Base-by-base conservation (phyloP, 2,329 filamentous ascomycete species). In the Fonsecaea pedrosoi region DNA sequence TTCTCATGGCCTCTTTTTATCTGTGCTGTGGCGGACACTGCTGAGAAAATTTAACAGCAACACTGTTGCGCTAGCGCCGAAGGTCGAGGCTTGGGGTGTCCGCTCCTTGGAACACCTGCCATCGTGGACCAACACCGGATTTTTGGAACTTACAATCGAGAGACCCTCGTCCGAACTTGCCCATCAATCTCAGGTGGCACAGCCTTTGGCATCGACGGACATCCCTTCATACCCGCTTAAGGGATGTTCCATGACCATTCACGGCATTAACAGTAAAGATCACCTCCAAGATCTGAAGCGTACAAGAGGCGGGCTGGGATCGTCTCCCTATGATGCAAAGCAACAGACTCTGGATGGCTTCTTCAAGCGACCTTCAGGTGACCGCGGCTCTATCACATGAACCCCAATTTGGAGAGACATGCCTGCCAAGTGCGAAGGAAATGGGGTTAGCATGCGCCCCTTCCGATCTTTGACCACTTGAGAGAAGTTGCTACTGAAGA, bases 1-100 rank as follows among this genome's bases (percentile, higher is more conserved):
- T 3, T 90, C 93, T 1, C 94, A 97, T 74, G 93, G 94, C 15
- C 89, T 96, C 68, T 87, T 96, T 48, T 84, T 97, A 2, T 87
- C 87, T 1, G 84, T 87, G 37, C 78, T 97, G 0, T 89, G 90
- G 84, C 83, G 84, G 63, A 82, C 84, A 12, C 76, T 96, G 13
- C 79, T 90, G 7, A 78, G 80, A 12, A 82, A 86, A 2, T 84
- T 92, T 66, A 78, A 80, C 1, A 73, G 77, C 12, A 77, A 77
- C 55, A 83, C 78, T 69, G 77, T 87, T 6, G 73, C 74, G 1
- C 71, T 87, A 32, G 77, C 77, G 4, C 74, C 81, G 12, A 80
- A 81, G 37, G 75, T 85, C 6, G 76, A 76, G 4, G 75, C 78
- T 65, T 72, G 73, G 40, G 74, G 74, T 34, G 35, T 70, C 64